A percentile compares a stretch with the other conserved stretches of the same genome.
Evolutionary conservation across 2,329 filamentous ascomycete species (phyloP).

Genomic region (Xylaria multiplex): DNA sequence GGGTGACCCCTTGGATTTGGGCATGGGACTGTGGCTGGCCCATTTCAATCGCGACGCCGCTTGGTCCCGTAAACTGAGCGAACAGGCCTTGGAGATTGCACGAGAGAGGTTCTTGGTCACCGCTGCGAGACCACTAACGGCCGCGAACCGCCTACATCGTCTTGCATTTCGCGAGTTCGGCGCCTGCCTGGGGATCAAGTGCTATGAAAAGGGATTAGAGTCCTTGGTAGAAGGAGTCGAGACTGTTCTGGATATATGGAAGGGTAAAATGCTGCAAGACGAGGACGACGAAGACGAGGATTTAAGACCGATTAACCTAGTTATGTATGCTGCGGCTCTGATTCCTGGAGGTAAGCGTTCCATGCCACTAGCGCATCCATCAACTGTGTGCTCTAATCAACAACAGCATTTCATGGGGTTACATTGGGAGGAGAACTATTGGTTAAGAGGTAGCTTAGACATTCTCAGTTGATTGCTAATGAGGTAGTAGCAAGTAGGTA

Average conservation of each 20-base stretch:
- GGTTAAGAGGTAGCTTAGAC: no score
- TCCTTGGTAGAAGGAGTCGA: conserved; percentile 11
- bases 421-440: not conserved
- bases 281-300: conserved; percentile 50
- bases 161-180: conserved; percentile 29
- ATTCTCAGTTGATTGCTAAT: no score
- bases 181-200: conserved; percentile 26
- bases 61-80: conserved; percentile 16
- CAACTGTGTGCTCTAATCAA: not conserved
- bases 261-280: conserved; percentile 43
- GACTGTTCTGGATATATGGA: conserved; percentile 20
- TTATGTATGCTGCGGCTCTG: conserved; percentile 67
- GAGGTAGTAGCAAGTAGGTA: no score
- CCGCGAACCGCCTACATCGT: conserved; percentile 15
- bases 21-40: conserved; percentile 27
- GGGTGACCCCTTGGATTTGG: conserved; percentile 20
- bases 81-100: conserved; percentile 15
- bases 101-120: conserved; percentile 3
- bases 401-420: conserved; percentile 9
- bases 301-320: conserved; percentile 63
- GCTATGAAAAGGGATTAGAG: conserved; percentile 2
- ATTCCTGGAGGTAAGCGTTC: conserved; percentile 62
- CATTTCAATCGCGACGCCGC: conserved; percentile 17
- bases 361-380: no score
- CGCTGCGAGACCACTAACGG: conserved; percentile 13